A percentile compares a stretch with the other conserved stretches of the same genome.
These are phyloP conservation scores for Halteria grandinella DNA, from an alignment of 73 alveolate genomes.

Conservation along the genomic window DNA sequence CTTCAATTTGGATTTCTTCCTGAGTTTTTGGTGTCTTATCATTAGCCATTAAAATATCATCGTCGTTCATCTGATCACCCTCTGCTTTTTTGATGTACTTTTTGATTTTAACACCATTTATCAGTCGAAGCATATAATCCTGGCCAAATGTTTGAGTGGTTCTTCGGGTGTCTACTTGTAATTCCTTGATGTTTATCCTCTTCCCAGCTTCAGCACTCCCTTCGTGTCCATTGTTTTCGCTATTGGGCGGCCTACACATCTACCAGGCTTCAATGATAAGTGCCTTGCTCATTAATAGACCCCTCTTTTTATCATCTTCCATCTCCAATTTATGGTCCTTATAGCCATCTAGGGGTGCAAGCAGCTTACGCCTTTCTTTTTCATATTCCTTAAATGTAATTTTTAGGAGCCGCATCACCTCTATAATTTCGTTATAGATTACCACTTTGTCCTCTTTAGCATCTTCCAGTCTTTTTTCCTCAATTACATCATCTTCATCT, in stretches of 20 bases:
- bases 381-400: too few relatives aligned
- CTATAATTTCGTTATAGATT: slow-evolving; percentile 24
- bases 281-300: slow-evolving; percentile 3
- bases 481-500: slow-evolving; percentile 32
- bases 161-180: too few relatives aligned
- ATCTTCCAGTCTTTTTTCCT: slow-evolving; percentile 29
- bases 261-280: slow-evolving; percentile 50
- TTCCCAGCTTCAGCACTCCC: neutral
- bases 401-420: slow-evolving; percentile 51
- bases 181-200: too few relatives aligned
- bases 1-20: slow-evolving; percentile 23
- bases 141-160: slow-evolving; percentile 28
- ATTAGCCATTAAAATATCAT: too few relatives aligned
- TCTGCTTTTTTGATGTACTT: neutral
- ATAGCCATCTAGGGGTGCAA: too few relatives aligned
- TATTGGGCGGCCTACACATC: slow-evolving; percentile 30
- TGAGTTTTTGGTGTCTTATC: neutral
- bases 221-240: neutral
- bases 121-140: neutral
- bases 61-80: neutral
- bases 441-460: slow-evolving; percentile 29
- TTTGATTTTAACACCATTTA: slow-evolving; percentile 13
- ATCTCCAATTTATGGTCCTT: neutral
- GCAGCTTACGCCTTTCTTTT: too few relatives aligned
- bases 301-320: too few relatives aligned